Base-by-base conservation (phyloP, 2,329 filamentous ascomycete species). In the Ophiosphaerella narmari region DNA sequence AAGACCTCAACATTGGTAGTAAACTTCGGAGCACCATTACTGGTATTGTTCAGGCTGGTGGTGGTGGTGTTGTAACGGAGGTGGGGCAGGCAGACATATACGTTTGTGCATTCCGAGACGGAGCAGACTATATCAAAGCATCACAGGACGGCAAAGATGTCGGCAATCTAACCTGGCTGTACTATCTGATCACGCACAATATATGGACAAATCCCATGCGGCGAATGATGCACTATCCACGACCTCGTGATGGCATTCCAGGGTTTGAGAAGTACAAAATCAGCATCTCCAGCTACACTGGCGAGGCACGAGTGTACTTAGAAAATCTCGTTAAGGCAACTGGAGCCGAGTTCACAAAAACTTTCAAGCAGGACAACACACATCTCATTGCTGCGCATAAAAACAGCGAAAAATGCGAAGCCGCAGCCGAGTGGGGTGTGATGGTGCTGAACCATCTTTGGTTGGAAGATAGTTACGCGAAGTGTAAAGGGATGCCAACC, bases 391-490 rank as follows among this genome's bases (percentile, higher is more conserved):
- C 93, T 0, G 94, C 94, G 4, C 89, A 96, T 62, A 86, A 87
- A 50, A 85, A 86, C 48, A 95, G 93, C 66, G 94, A 97, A 68
- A 99, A 99, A 74, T 97, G 90, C 71, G 86, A 88, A 33, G 94
- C 94, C 1, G 94, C 94, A 0, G 84, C 85, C 54, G 94, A 97
- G 74, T 99, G 94, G 94, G 88, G 88, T 45, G 87, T 97, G 46
- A 79, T 91, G 48, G 88, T 96, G 63, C 79, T 96, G 63, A 99
- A 97, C 71, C 94, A 99, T 70, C 80, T 99, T 1, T 99, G 94
- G 94, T 82, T 99, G 39, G 94, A 99, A 73, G 94, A 99, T 68
- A 95, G 91, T 73, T 99, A 97, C 68, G 91, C 93, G 1, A 91
- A 89, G 69, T 96, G 91, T 77, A 82, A 89, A 66, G 78, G 88